Percentiles rank a stretch among this genome's conserved stretches.
phyloP scores from a whole-genome alignment of 2,329 filamentous ascomycete genomes.

The Aureobasidium sp. region DNA sequence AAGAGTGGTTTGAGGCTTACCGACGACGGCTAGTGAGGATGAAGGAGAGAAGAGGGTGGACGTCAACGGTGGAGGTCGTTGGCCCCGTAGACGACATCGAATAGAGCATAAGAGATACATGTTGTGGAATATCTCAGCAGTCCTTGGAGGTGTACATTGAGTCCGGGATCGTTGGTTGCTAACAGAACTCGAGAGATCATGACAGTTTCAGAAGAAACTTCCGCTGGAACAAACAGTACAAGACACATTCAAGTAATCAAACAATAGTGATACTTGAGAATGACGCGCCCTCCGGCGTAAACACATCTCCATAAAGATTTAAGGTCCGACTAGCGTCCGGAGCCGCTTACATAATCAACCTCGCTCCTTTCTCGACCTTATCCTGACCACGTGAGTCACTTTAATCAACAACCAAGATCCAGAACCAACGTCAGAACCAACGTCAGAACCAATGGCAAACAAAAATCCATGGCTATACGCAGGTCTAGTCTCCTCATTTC shows the following conservation, averaged over 20 bases:
- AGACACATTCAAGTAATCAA: too few species aligned
- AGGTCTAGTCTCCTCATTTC: constrained; percentile 50
- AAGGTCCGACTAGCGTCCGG: not conserved
- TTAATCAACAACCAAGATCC: not conserved
- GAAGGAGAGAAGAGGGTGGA: constrained; percentile 20
- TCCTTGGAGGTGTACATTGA: too few species aligned
- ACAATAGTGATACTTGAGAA: too few species aligned
- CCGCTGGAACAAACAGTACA: too few species aligned
- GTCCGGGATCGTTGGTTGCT: too few species aligned
- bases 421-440: not conserved
- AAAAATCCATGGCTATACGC: constrained; percentile 45
- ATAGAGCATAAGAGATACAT: too few species aligned
- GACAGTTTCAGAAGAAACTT: too few species aligned
- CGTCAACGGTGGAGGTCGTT: not conserved
- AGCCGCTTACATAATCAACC: not conserved
- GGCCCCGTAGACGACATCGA: not conserved
- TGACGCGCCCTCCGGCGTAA: too few species aligned
- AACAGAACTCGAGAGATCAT: too few species aligned
- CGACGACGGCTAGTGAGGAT: constrained; percentile 28
- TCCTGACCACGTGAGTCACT: not conserved
- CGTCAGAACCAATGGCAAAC: not conserved
- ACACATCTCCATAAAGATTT: not conserved
- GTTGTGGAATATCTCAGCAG: too few species aligned
- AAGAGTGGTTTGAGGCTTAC: constrained; percentile 32
- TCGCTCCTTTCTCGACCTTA: not conserved